Base-by-base conservation (phyloP, 2,329 filamentous ascomycete genomes). In the Beauveria caledonica region DNA sequence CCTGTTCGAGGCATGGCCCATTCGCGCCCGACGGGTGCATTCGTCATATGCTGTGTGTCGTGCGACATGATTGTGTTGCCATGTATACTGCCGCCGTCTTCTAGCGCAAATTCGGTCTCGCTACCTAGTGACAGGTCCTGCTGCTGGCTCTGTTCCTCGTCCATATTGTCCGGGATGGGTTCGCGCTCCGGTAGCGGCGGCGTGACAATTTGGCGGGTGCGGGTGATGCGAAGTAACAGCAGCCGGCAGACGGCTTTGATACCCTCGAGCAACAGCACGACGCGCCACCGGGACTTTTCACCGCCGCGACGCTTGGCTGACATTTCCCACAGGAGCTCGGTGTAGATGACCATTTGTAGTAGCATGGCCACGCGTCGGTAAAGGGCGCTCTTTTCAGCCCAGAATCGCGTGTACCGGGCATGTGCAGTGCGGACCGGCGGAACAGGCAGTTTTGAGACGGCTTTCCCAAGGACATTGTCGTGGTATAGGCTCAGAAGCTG, bases 281-380 rank as follows among this genome's bases (percentile, higher is more conserved):
- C 85, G 56, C 90, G 86, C 94, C 94, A 99, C 33, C 92, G 85
- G 27, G 87, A 76, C 68, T 83, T 86, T 72, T 95, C 83, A 49
- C 88, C 92, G 19, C 90, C 89, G 63, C 86, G 86, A 53, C 93
- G 83, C 74, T 96, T 95, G 29, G 92, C 92, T 29, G 89, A 85
- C 94, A 99, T 99, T 73, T 99, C 94, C 83, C 93, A 94, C n/a
- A 99, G 77, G 33, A 99, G 79, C 75, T 99, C 91, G 0, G 92
- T 96, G 71, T 97, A 97, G 66, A 94, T 89, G 27, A 97, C 89
- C 76, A 96, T 88, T 71, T 96, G 91, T 53, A 99, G 78, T 5
- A 92, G 78, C 64, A 92, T 81, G 45, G 93, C 92, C 59, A 95
- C 85, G 62, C 89, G 84, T 62, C 87, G 85, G 73, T 99, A 99